Conservation (phyloP, 2,329 filamentous ascomycete genomes). For the Phaeosphaeriaceae sp. region DNA sequence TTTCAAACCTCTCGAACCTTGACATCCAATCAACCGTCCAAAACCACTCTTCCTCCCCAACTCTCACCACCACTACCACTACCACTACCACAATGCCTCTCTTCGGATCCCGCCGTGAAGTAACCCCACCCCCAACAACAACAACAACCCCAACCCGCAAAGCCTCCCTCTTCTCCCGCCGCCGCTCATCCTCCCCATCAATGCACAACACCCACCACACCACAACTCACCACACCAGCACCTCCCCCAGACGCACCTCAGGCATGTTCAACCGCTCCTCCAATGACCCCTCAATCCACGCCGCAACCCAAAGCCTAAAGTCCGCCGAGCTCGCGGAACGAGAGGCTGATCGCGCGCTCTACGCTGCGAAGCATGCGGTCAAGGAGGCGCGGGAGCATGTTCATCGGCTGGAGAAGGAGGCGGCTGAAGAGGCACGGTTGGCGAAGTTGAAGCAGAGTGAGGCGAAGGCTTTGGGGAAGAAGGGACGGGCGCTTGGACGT, state of each 20-base stretch:
- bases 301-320: conserved; percentile 67
- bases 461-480: conserved; percentile 69
- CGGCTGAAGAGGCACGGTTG: conserved; percentile 57
- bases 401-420: conserved; percentile 68
- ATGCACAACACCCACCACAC: conserved; percentile 22
- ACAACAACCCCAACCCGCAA: conserved; percentile 29
- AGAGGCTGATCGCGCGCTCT: conserved; percentile 69
- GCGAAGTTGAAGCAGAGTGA: conserved; percentile 73
- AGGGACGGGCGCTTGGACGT: conserved; percentile 68
- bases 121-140: conserved; percentile 29
- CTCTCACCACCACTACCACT: conserved; percentile 3
- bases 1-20: neutral
- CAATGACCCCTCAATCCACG: conserved; percentile 67
- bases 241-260: conserved; percentile 37
- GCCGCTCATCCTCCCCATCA: conserved; percentile 44
- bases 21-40: neutral
- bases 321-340: conserved; percentile 68
- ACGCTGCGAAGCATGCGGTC: conserved; percentile 64
- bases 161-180: conserved; percentile 45
- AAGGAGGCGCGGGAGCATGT: conserved; percentile 69
- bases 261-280: conserved; percentile 53
- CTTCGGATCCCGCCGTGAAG: conserved; percentile 39
- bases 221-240: conserved; percentile 24
- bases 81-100: conserved; percentile 39
- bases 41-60: neutral